phyloP scores from a whole-genome alignment of 441 rosid genomes.

The Syzygium syzygioides region DNA sequence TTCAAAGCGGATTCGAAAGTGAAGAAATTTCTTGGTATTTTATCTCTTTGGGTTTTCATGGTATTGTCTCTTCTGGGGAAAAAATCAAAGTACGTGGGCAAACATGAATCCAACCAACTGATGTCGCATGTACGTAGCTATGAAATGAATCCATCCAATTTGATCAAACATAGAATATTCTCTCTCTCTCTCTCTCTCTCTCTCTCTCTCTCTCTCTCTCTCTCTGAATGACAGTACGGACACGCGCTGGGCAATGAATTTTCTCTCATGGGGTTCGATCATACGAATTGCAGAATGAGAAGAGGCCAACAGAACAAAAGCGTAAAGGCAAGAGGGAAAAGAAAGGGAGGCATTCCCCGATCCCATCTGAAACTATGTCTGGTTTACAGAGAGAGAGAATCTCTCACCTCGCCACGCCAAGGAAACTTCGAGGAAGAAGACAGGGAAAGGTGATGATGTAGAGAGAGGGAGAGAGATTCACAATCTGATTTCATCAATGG shows the following conservation, averaged over 20 bases:
- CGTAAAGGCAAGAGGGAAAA: neutral
- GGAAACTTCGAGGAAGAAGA: neutral
- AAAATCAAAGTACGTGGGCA: neutral
- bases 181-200: neutral
- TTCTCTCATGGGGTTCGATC: neutral
- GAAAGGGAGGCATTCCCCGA: neutral
- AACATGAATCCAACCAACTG: neutral
- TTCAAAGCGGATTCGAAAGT: neutral
- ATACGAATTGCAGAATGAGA: neutral
- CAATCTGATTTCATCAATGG: neutral
- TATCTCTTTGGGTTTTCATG: neutral
- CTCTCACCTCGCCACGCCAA: neutral
- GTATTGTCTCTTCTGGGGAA: neutral
- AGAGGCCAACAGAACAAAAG: neutral
- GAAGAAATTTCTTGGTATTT: neutral
- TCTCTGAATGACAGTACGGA: neutral
- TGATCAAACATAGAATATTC: neutral
- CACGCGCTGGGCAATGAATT: neutral
- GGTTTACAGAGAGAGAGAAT: neutral
- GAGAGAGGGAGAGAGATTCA: neutral
- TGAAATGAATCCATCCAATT: neutral
- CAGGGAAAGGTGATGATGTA: neutral
- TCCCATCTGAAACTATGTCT: neutral
- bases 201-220: neutral
- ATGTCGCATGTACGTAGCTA: neutral